Evolutionary conservation across 1,284 basidiomycete genomes (phyloP).

Genomic region (Leccinum huronense): DNA sequence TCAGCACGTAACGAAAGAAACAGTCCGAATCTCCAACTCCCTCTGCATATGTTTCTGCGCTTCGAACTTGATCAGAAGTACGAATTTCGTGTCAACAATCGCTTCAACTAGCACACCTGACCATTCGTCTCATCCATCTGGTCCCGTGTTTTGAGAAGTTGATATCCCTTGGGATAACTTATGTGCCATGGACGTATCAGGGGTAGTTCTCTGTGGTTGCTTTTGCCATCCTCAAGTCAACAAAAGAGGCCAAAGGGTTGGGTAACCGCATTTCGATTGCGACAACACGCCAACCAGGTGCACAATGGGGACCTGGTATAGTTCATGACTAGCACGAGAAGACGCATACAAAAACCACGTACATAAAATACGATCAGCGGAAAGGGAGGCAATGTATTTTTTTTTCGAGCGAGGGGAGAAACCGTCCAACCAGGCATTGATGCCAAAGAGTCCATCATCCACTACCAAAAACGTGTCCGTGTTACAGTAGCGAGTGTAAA

Average conservation of each 20-base stretch:
- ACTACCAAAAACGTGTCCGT: slow-evolving; percentile 30
- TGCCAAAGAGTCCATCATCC: slow-evolving; percentile 31
- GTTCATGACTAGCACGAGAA: neutral
- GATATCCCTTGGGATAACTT: no score
- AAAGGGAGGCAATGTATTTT: slow-evolving; percentile 5
- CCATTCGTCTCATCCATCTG: no score
- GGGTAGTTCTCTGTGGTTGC: neutral
- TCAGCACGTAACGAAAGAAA: neutral
- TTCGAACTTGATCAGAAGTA: slow-evolving; percentile 6
- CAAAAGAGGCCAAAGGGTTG: neutral
- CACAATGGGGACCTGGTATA: slow-evolving; percentile 1
- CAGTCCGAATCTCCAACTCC: neutral
- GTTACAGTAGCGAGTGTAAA: slow-evolving; percentile 9
- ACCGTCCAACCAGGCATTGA: slow-evolving; percentile 17
- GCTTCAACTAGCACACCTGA: neutral
- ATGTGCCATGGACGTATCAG: no score
- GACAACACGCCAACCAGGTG: neutral
- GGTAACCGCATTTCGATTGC: neutral
- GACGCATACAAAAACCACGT: slow-evolving; percentile 3
- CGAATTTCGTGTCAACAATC: neutral
- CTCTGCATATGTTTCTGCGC: slow-evolving; percentile 6
- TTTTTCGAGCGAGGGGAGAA: slow-evolving; percentile 6
- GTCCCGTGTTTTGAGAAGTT: no score
- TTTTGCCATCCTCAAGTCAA: neutral
- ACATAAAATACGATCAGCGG: neutral